Evolutionary conservation across 768 basidiomycete genomes (phyloP).

Genomic region (Sistotremastrum niveocremeum): DNA sequence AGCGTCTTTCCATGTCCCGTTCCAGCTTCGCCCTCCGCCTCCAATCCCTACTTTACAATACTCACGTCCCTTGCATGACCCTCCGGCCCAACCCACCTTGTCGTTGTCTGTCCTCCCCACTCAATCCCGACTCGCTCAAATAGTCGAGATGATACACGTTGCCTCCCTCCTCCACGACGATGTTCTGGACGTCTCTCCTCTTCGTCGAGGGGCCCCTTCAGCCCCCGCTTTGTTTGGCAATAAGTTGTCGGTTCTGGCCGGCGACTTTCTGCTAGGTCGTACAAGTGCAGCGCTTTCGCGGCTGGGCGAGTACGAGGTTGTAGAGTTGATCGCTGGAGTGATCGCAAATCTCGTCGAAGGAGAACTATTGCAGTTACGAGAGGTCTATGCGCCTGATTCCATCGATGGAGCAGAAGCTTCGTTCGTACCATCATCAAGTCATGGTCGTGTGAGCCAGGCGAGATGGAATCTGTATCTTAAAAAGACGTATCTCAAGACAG

Average conservation of each 20-base stretch:
- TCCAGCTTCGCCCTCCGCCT: conserved; percentile 37
- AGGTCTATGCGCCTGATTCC: background rate
- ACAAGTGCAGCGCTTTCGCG: conserved; percentile 79
- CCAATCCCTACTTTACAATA: conserved; percentile 22
- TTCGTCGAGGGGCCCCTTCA: conserved; percentile 54
- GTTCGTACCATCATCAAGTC: background rate
- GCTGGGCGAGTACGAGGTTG: conserved; percentile 78
- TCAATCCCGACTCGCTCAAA: conserved; percentile 86
- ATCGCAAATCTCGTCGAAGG: conserved; percentile 96
- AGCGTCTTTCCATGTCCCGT: conserved; percentile 42
- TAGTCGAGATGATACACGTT: conserved; percentile 96
- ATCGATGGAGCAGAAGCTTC: background rate
- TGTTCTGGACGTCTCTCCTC: conserved; percentile 61
- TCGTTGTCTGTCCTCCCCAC: conserved; percentile 55
- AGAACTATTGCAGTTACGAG: conserved; percentile 68
- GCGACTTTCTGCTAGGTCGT: conserved; percentile 90
- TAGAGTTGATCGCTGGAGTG: conserved; percentile 84
- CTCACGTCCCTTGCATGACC: conserved; percentile 16
- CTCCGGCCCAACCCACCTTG: conserved; percentile 15
- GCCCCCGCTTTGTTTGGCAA: conserved; percentile 76
- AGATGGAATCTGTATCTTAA: conserved; percentile 72
- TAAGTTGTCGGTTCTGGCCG: conserved; percentile 87
- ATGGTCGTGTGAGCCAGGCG: conserved; percentile 23
- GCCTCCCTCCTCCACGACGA: conserved; percentile 89
- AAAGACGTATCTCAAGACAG: conserved; percentile 90